A percentile compares a stretch with the other conserved stretches of the same genome.
These are phyloP conservation scores for Seiridium unicorne DNA, from an alignment of 2,329 filamentous ascomycete species.

Conservation along the genomic window DNA sequence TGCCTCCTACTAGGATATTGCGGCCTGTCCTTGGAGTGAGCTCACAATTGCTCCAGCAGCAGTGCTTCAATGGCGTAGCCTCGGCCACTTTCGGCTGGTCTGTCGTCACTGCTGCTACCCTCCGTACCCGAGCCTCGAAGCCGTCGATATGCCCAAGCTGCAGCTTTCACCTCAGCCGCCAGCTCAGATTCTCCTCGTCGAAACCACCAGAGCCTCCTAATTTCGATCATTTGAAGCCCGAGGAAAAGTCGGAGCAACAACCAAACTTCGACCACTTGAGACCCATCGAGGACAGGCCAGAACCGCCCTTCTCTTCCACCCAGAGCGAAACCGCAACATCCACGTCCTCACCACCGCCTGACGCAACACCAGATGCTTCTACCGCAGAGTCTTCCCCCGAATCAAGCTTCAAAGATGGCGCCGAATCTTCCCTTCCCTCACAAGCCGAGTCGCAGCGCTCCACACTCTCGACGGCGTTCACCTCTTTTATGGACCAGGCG, in stretches of 20 bases:
- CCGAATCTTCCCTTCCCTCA: constrained; percentile 3
- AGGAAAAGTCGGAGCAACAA: constrained; percentile 1
- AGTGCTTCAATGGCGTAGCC: constrained; percentile 1
- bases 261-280: background rate
- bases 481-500: constrained; percentile 80
- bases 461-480: constrained; percentile 50
- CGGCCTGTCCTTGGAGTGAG: constrained; percentile 9
- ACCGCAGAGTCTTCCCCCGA: background rate
- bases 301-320: constrained; percentile 2
- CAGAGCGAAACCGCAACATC: background rate
- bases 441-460: constrained; percentile 37
- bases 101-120: constrained; percentile 11
- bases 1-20: constrained; percentile 10
- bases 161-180: constrained; percentile 14
- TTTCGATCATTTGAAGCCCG: constrained; percentile 1
- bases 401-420: background rate
- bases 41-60: constrained; percentile 7
- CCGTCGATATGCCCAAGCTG: constrained; percentile 27
- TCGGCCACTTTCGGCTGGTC: constrained; percentile 13
- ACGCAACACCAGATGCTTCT: constrained; percentile 5
- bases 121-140: background rate
- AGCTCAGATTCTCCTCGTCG: constrained; percentile 27
- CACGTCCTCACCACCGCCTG: constrained; percentile 9
- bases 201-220: constrained; percentile 9
- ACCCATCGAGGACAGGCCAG: constrained; percentile 1